Conservation (phyloP, 1,284 basidiomycete species). For the Peniophora sp. region DNA sequence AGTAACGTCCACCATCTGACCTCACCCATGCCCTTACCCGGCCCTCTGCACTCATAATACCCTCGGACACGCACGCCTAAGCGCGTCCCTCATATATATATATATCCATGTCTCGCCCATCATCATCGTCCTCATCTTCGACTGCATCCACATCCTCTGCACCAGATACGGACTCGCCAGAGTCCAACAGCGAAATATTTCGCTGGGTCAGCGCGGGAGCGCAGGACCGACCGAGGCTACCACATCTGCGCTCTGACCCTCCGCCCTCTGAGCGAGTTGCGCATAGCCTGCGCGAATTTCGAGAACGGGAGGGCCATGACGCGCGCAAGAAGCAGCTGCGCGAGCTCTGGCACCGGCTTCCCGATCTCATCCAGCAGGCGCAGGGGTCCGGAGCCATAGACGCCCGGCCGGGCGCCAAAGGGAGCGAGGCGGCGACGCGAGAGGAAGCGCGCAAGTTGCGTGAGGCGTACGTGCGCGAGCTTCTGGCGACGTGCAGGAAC, state of each 20-base stretch:
- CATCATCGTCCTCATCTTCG: too few relatives aligned
- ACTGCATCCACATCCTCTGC: background rate
- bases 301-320: constrained; percentile 52
- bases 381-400: constrained; percentile 14
- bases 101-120: too few relatives aligned
- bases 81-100: too few relatives aligned
- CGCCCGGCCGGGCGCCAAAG: constrained; percentile 19
- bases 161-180: background rate
- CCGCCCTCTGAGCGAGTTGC: constrained; percentile 31
- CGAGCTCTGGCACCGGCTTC: constrained; percentile 55
- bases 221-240: constrained; percentile 47
- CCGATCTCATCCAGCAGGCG: constrained; percentile 19
- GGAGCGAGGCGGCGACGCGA: constrained; percentile 39
- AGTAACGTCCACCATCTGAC: too few relatives aligned
- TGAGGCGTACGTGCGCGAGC: constrained; percentile 72
- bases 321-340: constrained; percentile 50
- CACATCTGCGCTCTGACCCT: constrained; percentile 49
- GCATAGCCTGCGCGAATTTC: constrained; percentile 52
- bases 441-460: constrained; percentile 66
- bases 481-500: constrained; percentile 47
- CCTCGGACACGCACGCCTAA: too few relatives aligned
- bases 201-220: constrained; percentile 43
- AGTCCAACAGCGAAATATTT: constrained; percentile 36
- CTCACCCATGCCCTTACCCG: too few relatives aligned
- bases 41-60: too few relatives aligned